A percentile compares a stretch with the other conserved stretches of the same genome.
These are phyloP conservation scores for Aspergillus flavus DNA, from an alignment of 2,329 filamentous ascomycete species.

Conservation along the genomic window DNA sequence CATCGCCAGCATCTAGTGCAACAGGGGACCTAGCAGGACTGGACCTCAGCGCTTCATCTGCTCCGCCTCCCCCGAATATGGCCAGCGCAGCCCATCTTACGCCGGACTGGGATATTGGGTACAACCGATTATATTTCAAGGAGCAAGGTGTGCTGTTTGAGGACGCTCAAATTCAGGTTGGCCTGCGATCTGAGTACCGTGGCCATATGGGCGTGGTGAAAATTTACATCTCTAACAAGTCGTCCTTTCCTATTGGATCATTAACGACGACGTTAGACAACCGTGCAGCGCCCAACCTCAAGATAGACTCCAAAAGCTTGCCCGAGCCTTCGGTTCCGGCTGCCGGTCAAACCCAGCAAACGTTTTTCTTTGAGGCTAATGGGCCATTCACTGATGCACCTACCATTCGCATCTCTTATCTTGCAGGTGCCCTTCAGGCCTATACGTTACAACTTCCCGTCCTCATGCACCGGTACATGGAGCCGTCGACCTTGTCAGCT, in stretches of 20 bases:
- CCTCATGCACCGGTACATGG: conserved; percentile 94
- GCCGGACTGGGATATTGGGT: conserved; percentile 91
- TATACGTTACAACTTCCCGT: conserved; percentile 89
- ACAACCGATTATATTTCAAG: conserved; percentile 76
- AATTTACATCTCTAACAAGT: conserved; percentile 94
- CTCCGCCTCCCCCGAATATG: conserved; percentile 72
- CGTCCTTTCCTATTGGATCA: conserved; percentile 77
- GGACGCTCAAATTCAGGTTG: conserved; percentile 90
- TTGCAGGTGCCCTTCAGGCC: conserved; percentile 90
- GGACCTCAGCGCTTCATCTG: conserved; percentile 68
- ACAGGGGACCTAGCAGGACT: conserved; percentile 76
- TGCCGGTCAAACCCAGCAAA: conserved; percentile 82
- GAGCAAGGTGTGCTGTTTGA: conserved; percentile 91
- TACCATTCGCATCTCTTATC: conserved; percentile 90
- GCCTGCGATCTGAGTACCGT: conserved; percentile 89
- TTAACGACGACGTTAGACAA: conserved; percentile 95
- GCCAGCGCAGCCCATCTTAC: conserved; percentile 91
- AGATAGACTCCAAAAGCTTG: conserved; percentile 83
- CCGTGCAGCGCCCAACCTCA: conserved; percentile 63
- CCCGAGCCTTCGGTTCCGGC: conserved; percentile 79
- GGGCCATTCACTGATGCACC: conserved; percentile 77
- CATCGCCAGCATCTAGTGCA: conserved; percentile 45
- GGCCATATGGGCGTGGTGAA: conserved; percentile 95
- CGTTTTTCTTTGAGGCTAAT: conserved; percentile 89
- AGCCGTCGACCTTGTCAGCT: conserved; percentile 77